Evolutionary conservation across 108 stramenopile genomes (phyloP).

Genomic region (Aurantiochytrium sp.): DNA sequence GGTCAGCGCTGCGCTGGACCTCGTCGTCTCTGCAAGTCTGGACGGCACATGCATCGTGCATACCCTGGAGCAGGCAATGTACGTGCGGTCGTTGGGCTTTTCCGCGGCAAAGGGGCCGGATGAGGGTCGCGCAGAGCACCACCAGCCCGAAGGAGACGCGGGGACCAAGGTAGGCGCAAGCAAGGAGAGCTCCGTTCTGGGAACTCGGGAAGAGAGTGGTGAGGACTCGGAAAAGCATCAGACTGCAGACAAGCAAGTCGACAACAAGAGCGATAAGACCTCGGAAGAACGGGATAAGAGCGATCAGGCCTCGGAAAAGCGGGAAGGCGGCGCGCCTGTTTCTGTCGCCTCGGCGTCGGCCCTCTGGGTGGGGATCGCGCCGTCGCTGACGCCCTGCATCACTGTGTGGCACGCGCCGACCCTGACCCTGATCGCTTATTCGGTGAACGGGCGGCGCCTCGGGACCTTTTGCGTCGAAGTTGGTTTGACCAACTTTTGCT

Average conservation of each 20-base stretch:
- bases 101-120: no score
- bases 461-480: background rate
- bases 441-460: background rate
- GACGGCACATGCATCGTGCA: conserved; percentile 24
- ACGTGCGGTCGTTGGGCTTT: background rate
- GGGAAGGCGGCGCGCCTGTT: no score
- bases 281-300: no score
- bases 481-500: background rate
- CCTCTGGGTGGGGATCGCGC: background rate
- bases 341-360: background rate
- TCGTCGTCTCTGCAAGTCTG: background rate
- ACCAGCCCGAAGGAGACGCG: no score
- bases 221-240: no score
- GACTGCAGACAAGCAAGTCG: no score
- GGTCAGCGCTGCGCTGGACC: background rate
- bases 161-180: no score
- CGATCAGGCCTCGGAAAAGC: no score
- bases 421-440: background rate
- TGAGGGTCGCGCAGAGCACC: no score
- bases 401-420: background rate
- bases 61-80: background rate
- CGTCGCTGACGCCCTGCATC: background rate
- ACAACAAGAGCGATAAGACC: no score
- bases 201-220: no score
- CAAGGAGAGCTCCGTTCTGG: no score